Base-by-base conservation (phyloP, 78 protist species). In the Capsaspora owczarzaki region DNA sequence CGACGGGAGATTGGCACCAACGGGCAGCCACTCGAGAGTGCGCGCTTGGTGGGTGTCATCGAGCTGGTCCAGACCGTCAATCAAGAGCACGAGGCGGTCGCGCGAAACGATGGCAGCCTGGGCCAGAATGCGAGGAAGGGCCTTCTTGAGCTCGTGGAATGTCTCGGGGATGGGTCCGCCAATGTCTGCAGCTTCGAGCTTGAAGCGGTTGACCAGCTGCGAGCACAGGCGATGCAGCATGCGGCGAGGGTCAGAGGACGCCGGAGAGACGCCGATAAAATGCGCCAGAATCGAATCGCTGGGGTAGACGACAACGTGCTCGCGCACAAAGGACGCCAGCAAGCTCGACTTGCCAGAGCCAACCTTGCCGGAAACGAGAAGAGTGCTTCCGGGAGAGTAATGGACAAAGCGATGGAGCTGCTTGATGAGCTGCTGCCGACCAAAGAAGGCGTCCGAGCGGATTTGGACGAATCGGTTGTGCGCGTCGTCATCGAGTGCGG, bases 61-160 rank as follows among this genome's bases (percentile, higher is more conserved):
- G 14, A 90, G 60, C 42, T 75, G 79, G 74, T 90, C 91, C 2
- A 87, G 37, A 23, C 90, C 93, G 74, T 90, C 93, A 74, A 88
- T 41, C 4, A 89, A 42, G 8, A 90, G 3, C 0, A 89, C 20
- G 12, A 89, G 31, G 23, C 84, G 72, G 6, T 79, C 85, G n/a
- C 33, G 44, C 22, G n/a, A 16, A 12, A 78, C 27, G 31, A 25
- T 25, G 1, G 72, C 35, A 31, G 88, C 86, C 35, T 68, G 44
- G 75, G 82, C 60, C 0, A 81, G 38, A 47, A 88, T 44, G 29
- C 47, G 20, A 6, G 19, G 42, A 23, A 68, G 14, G n/a, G 5
- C 25, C 20, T 5, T 14, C 14, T 0, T 0, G 43, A 80, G 80
- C 2, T 80, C 88, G 10, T 37, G 60, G 20, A 61, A 41, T n/a